Base-by-base conservation (phyloP, 108 stramenopile species). In the Skeletonema potamos region DNA sequence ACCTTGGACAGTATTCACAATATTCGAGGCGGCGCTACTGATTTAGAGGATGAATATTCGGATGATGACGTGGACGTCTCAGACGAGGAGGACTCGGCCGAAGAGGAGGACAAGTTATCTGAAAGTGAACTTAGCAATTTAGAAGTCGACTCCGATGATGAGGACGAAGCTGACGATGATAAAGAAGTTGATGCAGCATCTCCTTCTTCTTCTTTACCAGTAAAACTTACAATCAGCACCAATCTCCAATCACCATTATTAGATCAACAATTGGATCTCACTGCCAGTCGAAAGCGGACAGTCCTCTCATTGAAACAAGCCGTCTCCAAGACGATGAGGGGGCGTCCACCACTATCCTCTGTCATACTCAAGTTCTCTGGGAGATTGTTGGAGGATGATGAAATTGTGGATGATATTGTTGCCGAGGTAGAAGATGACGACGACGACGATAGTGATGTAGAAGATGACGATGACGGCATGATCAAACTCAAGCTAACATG, bases 251-350 rank as follows among this genome's bases (percentile, higher is more conserved):
- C 41, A 51, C 54, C 83, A 22, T 46, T 89, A 10, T 27, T 91
- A 12, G 92, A 94, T 72, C 89, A 89, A 26, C 60, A 60, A 11
- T 43, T 91, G 20, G 89, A 90, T 72, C 44, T 89, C 66, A 90
- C 68, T n/a, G 75, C 82, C 36, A 64, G 68, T 3, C 83, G 87
- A 15, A 85, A 69, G 54, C 76, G 88, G 44, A 84, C 77, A 48
- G 64, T 94, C 0, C 74, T 39, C 0, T 67, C 68, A 8, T 56
- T 94, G 18, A 86, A 86, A 70, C 86, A 89, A 58, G 84, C 76
- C 17, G 27, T 90, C 12, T 78, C 82, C 17, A 82, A 84, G 57
- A 77, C 76, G 37, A 70, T 93, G 71, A 74, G 79, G 32, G 87
- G 87, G 6, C 73, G 76, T 46, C 89, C 89, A 54, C 92, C 90